Percentiles rank a stretch among this genome's conserved stretches.
Evolutionary conservation across 495 filamentous ascomycete species (phyloP).

Genomic region (Aspergillus baeticus): DNA sequence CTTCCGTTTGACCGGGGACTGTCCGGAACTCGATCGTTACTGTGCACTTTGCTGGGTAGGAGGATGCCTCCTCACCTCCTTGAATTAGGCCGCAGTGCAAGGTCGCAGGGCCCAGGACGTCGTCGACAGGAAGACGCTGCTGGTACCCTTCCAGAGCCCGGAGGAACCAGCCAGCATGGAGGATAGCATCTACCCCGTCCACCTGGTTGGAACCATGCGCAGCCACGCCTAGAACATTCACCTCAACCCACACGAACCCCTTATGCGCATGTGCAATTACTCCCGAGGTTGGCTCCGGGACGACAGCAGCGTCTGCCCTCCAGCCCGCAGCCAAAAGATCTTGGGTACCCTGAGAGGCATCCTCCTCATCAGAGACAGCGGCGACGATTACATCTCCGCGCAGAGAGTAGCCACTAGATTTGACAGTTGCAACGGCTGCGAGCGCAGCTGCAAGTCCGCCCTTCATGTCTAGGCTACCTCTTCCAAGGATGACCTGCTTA

Average conservation of each 20-base stretch:
- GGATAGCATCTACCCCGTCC: constrained; percentile 42
- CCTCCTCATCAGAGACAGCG: constrained; percentile 50
- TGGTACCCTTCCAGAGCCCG: constrained; percentile 39
- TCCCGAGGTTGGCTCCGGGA: constrained; percentile 40
- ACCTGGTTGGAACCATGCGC: constrained; percentile 45
- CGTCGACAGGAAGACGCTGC: constrained; percentile 27
- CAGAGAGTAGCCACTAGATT: constrained; percentile 21
- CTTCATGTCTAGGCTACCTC: constrained; percentile 50
- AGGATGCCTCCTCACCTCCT: constrained; percentile 47
- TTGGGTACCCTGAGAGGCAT: constrained; percentile 42
- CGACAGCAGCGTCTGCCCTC: constrained; percentile 44
- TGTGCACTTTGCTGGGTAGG: constrained; percentile 43
- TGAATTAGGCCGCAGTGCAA: constrained; percentile 45
- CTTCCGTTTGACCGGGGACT: constrained; percentile 33
- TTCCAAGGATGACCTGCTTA: constrained; percentile 36
- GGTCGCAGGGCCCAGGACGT: constrained; percentile 33
- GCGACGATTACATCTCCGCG: constrained; percentile 47
- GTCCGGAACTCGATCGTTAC: constrained; percentile 47
- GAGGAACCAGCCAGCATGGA: constrained; percentile 43
- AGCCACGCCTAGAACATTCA: constrained; percentile 44
- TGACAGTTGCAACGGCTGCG: constrained; percentile 30
- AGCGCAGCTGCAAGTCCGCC: constrained; percentile 43
- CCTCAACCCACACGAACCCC: constrained; percentile 48
- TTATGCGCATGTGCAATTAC: constrained; percentile 42
- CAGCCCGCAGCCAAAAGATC: constrained; percentile 47